Base-by-base conservation (phyloP, 306 rosid species). In the Cicer cuneatum region DNA sequence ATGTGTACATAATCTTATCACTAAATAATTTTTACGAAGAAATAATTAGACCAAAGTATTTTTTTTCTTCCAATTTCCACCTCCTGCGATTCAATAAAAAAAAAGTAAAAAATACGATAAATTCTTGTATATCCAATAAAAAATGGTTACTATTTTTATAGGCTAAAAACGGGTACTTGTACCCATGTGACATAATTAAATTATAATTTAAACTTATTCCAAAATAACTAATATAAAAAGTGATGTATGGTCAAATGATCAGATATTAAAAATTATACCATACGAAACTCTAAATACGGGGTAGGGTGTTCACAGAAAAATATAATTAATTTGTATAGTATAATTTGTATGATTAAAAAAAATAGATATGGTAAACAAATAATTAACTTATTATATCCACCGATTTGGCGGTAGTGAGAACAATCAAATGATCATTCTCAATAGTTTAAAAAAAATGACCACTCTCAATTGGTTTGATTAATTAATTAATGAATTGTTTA, bases 1-100 rank as follows among this genome's bases (percentile, higher is more conserved):
- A 73, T 80, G 63, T 66, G 71, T 38, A 73, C 83, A 73, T 12
- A 38, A 45, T 72, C 47, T 47, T 37, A 46, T 29, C 21, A 54
- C 38, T 72, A 41, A 6, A 66, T 15, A 19, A 57, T 0, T 56
- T 35, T 45, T 47, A 46, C 4, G 19, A 54, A 33, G 14, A 24
- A 24, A 33, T 29, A 42, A 52, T 40, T 13, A 65, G 1, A 65
- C 19, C 39, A 11, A 21, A 51, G 2, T 51, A 0, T 14, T 70
- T 67, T 6, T 40, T 40, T 40, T 40, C 43, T 6, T 38, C 38
- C 40, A 42, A 37, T 60, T 52, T 15, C 77, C 77, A 61, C 24
- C 41, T 21, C 39, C 53, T 56, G 8, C 59, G 29, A 33, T 14
- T 35, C 7, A 40, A 71, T 51, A n/a, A 40, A 46, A n/a, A 4